A percentile compares a stretch with the other conserved stretches of the same genome.
phyloP scores from a whole-genome alignment of 306 rosid genomes.

The Sophora flavescens region DNA sequence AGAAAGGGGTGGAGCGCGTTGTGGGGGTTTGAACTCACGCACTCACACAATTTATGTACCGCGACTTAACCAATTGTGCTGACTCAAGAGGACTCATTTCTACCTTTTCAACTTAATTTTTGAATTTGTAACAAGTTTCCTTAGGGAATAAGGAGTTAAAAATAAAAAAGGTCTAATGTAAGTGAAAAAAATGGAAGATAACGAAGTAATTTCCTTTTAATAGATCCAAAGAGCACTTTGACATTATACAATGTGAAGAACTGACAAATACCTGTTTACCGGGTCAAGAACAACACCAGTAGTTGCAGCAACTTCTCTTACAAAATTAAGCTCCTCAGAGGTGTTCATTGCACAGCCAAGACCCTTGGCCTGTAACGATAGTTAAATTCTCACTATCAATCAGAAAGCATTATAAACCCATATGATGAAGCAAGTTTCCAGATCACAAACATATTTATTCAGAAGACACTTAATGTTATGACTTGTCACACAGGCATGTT shows the following conservation, averaged over 20 bases:
- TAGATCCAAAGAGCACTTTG: conserved; percentile 30
- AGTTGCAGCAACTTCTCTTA: conserved; percentile 75
- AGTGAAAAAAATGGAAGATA: not conserved
- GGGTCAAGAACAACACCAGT: conserved; percentile 95
- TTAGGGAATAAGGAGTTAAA: conserved; percentile 11
- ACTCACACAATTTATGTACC: too few species aligned
- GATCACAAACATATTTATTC: conserved; percentile 21
- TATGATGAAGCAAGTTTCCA: conserved; percentile 29
- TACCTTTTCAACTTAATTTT: not conserved
- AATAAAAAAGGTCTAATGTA: conserved; percentile 6
- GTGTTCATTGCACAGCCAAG: conserved; percentile 91
- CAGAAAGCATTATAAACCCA: conserved; percentile 25
- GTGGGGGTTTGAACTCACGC: too few species aligned
- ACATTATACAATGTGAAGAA: conserved; percentile 13
- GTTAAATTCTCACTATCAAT: conserved; percentile 40
- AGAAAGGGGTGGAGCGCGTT: too few species aligned
- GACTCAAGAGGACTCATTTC: not conserved
- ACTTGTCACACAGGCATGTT: conserved; percentile 33
- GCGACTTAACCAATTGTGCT: too few species aligned
- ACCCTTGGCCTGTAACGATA: conserved; percentile 81
- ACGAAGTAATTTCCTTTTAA: conserved; percentile 9
- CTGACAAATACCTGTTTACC: conserved; percentile 77
- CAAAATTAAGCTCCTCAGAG: conserved; percentile 80
- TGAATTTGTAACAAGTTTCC: not conserved
- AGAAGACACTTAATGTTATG: conserved; percentile 13